Evolutionary conservation across 2,329 filamentous ascomycete genomes (phyloP).

Genomic region (Phaeosphaeria sp.): DNA sequence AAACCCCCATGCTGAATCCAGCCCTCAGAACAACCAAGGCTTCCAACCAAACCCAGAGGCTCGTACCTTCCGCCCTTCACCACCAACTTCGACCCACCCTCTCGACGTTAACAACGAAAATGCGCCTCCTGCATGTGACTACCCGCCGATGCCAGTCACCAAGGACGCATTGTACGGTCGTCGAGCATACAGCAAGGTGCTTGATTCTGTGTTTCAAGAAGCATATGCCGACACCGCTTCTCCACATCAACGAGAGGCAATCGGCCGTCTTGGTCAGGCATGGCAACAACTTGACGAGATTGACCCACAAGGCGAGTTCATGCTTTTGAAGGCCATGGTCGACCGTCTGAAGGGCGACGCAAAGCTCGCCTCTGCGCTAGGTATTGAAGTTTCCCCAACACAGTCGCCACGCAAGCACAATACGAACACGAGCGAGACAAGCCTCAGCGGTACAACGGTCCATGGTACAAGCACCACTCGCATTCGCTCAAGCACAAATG

Average conservation of each 20-base stretch:
- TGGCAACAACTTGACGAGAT: conserved; percentile 84
- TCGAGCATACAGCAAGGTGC: conserved; percentile 78
- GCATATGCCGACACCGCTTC: conserved; percentile 79
- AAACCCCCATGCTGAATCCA: conserved; percentile 30
- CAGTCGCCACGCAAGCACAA: conserved; percentile 38
- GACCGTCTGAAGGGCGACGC: conserved; percentile 74
- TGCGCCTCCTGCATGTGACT: conserved; percentile 56
- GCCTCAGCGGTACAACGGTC: conserved; percentile 42
- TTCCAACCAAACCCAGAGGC: conserved; percentile 47
- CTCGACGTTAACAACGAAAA: conserved; percentile 66
- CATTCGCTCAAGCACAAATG: conserved; percentile 39
- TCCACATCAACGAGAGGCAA: conserved; percentile 78
- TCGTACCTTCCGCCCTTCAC: conserved; percentile 46
- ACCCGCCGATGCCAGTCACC: conserved; percentile 60
- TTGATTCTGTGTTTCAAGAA: conserved; percentile 86
- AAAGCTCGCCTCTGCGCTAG: conserved; percentile 63
- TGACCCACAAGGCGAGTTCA: conserved; percentile 89
- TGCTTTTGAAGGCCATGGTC: conserved; percentile 79
- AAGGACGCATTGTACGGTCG: conserved; percentile 87
- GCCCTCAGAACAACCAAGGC: conserved; percentile 19
- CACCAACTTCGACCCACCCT: conserved; percentile 39
- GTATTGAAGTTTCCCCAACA: conserved; percentile 42
- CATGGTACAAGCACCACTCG: conserved; percentile 44
- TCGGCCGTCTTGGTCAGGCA: conserved; percentile 83
- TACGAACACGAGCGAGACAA: conserved; percentile 40